phyloP scores from a whole-genome alignment of 2,329 filamentous ascomycete genomes.

The Elsinoe australis region DNA sequence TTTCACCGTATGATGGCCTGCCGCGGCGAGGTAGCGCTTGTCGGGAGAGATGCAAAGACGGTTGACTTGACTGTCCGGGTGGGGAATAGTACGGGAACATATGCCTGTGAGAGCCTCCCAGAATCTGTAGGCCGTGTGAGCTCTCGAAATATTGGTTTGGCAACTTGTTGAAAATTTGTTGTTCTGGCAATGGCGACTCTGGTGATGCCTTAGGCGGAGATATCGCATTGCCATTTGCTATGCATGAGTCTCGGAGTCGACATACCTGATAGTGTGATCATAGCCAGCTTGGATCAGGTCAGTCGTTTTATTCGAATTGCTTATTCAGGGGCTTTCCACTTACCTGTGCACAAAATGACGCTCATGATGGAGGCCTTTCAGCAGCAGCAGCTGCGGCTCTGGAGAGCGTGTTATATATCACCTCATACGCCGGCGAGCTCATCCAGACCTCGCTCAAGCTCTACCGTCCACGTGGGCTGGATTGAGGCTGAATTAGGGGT shows the following conservation, averaged over 20 bases:
- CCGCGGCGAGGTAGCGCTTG: slow-evolving; percentile 86
- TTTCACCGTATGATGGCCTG: slow-evolving; percentile 79
- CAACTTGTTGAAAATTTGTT: too few relatives aligned
- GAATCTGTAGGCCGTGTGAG: slow-evolving; percentile 53
- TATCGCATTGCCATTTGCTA: too few relatives aligned
- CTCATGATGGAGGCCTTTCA: slow-evolving; percentile 42
- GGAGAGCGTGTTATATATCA: background rate
- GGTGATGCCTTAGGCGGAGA: too few relatives aligned
- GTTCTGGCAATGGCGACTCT: too few relatives aligned
- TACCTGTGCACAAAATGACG: slow-evolving; percentile 61
- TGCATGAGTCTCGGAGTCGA: too few relatives aligned
- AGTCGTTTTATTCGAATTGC: slow-evolving; percentile 20
- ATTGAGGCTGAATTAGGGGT: background rate
- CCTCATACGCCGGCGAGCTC: background rate
- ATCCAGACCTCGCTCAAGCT: background rate
- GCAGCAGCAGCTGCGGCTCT: background rate
- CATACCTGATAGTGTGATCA: slow-evolving; percentile 67
- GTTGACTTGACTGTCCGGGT: slow-evolving; percentile 97
- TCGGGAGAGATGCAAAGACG: slow-evolving; percentile 96
- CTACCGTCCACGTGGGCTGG: slow-evolving; percentile 8
- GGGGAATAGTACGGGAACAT: slow-evolving; percentile 94
- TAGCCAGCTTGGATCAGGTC: slow-evolving; percentile 52
- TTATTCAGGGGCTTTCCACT: slow-evolving; percentile 26
- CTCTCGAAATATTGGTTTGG: background rate
- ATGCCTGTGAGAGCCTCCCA: slow-evolving; percentile 98